phyloP scores from a whole-genome alignment of 2,329 filamentous ascomycete genomes.

The Pseudohalonectria lignicola region DNA sequence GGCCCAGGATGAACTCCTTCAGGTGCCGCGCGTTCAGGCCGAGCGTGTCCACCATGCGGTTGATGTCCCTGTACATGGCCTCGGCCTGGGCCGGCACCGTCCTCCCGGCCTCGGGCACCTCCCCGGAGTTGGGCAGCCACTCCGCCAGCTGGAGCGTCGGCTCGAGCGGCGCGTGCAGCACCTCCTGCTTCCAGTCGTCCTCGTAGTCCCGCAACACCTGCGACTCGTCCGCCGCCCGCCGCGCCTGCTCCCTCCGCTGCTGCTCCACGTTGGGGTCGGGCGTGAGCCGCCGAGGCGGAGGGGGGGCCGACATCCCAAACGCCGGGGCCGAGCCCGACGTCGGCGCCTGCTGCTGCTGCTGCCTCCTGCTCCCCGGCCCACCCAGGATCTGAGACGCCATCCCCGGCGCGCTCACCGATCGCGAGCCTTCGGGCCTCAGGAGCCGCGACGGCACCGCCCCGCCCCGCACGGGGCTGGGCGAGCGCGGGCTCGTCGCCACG shows the following conservation, averaged over 20 bases:
- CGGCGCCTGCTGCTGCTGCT: no score
- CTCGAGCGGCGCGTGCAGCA: constrained; percentile 45
- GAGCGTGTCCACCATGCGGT: constrained; percentile 88
- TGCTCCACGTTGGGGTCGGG: constrained; percentile 35
- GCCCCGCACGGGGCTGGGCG: constrained; percentile 57
- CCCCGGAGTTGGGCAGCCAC: constrained; percentile 43
- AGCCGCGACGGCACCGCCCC: constrained; percentile 41
- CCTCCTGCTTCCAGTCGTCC: constrained; percentile 49
- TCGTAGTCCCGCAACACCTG: constrained; percentile 48
- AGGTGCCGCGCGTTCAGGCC: constrained; percentile 71
- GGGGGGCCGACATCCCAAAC: constrained; percentile 24
- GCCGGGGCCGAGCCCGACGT: constrained; percentile 2
- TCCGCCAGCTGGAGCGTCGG: constrained; percentile 53
- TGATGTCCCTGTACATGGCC: constrained; percentile 67
- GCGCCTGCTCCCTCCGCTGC: constrained; percentile 39
- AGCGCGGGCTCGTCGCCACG: constrained; percentile 50
- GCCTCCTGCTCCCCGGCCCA: constrained; percentile 23
- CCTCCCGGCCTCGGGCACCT: constrained; percentile 39
- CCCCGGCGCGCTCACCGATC: constrained; percentile 50
- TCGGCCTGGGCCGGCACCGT: constrained; percentile 53
- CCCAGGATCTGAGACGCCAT: constrained; percentile 44
- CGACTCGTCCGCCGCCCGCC: constrained; percentile 44
- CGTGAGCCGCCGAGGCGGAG: constrained; percentile 24
- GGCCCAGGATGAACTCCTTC: constrained; percentile 54
- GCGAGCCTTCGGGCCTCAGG: constrained; percentile 34